Evolutionary conservation across 768 basidiomycete genomes (phyloP), one percentile per base, ranked within the genome.

Genomic region (Rhizopogon roseolus): DNA sequence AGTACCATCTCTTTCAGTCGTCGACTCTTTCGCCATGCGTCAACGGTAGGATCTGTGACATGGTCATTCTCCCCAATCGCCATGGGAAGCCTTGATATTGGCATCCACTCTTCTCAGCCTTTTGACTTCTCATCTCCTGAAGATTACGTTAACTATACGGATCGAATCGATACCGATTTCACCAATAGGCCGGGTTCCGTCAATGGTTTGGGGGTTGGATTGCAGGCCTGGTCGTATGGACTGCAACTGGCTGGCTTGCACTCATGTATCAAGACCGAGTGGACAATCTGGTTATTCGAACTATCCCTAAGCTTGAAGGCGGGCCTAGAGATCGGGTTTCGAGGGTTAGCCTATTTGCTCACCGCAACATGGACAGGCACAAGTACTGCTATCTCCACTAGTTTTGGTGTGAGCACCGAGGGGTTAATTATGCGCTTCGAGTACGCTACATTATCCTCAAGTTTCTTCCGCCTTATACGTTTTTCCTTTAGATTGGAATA

Each of bases 391-490:
- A 66, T 84, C 54, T 70, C 73, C 52, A 75, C 77, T 3, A 67
- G 64, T 27, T 71, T 82, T 38, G 72, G 74, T 41, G 64, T 81
- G 42, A 75, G 71, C 54, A 61, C 72, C 38, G 60, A 68, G 36
- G 84, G 80, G 9, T 76, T 87, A 46, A 66, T 78, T 29, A 65
- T 85, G 55, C 75, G 71, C 63, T 58, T 88, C 50, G 80, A 82
- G 87, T 87, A 60, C 64, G 67, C 34, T 27, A 6, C 8, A 25
- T 53, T 41, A 57, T 49, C 29, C 19, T 49, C 50, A 34, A 57
- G 56, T 46, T 34, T 46, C 40, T 40, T 40, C 53, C 56, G 52
- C 64, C 56, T 60, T 57, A 54, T 49, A 17, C 29, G 50, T 41
- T 36, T 22, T 36, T 50, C 57, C 53, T 49, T 55, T 27, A 88